Conservation (phyloP, 345 rosid genomes). For the Isatis tinctoria region DNA sequence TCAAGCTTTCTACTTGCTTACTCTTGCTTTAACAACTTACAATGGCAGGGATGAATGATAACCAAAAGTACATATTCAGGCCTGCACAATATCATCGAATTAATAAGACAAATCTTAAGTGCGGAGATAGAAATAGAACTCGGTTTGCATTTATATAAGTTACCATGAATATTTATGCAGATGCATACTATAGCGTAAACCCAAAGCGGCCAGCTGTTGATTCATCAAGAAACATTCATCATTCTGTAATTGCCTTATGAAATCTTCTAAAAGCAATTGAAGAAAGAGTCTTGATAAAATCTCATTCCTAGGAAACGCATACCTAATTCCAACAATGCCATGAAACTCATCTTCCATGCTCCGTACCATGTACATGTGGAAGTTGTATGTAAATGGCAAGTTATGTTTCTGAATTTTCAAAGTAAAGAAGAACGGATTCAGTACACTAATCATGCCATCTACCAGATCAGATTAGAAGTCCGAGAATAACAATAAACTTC, state of each 20-base stretch:
- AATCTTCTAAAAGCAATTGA: background rate
- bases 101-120: background rate
- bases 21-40: constrained; percentile 43
- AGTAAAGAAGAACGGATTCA: constrained; percentile 1
- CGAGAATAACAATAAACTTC: background rate
- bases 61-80: constrained; percentile 86
- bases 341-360: constrained; percentile 99
- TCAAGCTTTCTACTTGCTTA: background rate
- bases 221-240: constrained; percentile 16
- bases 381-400: constrained; percentile 77
- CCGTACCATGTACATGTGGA: constrained; percentile 87
- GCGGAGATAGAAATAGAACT: background rate
- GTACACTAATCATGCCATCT: constrained; percentile 1
- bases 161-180: constrained; percentile 89
- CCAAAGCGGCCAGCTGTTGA: constrained; percentile 92
- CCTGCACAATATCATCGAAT: constrained; percentile 47
- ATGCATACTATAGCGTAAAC: constrained; percentile 81
- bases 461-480: background rate
- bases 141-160: background rate
- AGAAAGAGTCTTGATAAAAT: background rate
- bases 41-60: constrained; percentile 88
- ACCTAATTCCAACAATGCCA: constrained; percentile 94
- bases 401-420: constrained; percentile 65
- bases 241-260: background rate
- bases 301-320: constrained; percentile 5